Base-by-base conservation (phyloP, 129 eudicot species). In the Flaveria sonorensis region DNA sequence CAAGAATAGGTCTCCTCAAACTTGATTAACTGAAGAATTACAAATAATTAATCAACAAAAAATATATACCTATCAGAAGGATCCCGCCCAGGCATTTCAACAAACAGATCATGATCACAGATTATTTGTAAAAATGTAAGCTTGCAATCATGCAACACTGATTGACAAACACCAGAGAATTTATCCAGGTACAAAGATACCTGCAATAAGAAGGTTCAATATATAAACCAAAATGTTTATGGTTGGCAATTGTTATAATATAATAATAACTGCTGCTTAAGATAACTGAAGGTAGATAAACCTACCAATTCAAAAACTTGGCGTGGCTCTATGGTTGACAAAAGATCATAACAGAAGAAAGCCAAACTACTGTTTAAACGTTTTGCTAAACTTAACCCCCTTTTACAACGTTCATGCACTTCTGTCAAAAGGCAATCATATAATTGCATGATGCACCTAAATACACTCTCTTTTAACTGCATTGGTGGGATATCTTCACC, bases 51-150 rank as follows among this genome's bases (percentile, higher is more conserved):
- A 21, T 21, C 30, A 57, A 46, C 71, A 36, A 56, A 28, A 28
- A 20, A 28, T 70, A 47, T 26, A 74, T 62, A 91, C 99, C 99
- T 89, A 88, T 95, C 99, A 67, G 99, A 95, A 72, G 99, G 99
- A 86, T 95, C 99, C 70, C 99, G 81, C 4, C 99, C 99, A 11
- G 99, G 99, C 99, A 95, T 95, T 81, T 95, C 99, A 75, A 95
- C 97, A 81, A 95, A 95, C 56, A 95, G 92, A 88, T 95, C 99
- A 74, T 95, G 99, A 71, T 95, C 99, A 79, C 99, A 95, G 63
- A 95, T 77, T 78, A 95, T 95, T 85, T 95, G 99, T 78, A 95
- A 68, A 86, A 91, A 95, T 28, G 99, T 95, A 75, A 95, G 97
- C 92, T 95, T 95, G 93, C 99, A 95, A 71, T 95, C 99, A 88